A percentile compares a stretch with the other conserved stretches of the same genome.
phyloP scores from a whole-genome alignment of 805 yeast genomes.

The Ogataea corticis region DNA sequence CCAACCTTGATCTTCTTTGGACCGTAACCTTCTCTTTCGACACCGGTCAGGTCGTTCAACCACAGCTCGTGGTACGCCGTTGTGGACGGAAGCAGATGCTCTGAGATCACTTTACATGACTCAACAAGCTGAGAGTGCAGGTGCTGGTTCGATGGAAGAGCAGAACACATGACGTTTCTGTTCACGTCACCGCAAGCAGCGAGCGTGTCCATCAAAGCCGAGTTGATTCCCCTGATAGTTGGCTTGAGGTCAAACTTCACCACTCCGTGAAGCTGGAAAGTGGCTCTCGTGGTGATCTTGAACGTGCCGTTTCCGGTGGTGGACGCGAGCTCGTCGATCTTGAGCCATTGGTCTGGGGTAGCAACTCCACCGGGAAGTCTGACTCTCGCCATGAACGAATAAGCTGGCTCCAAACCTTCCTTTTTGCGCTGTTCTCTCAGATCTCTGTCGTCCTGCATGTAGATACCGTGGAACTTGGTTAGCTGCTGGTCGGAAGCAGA shows the following conservation, averaged over 20 bases:
- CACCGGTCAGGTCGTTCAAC: conserved; percentile 47
- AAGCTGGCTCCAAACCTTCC: conserved; percentile 92
- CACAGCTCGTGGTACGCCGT: conserved; percentile 97
- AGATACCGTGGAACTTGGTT: conserved; percentile 96
- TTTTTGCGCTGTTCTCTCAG: conserved; percentile 89
- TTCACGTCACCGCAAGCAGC: conserved; percentile 99
- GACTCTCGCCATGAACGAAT: conserved; percentile 94
- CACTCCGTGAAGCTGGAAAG: conserved; percentile 94
- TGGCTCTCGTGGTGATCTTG: conserved; percentile 94
- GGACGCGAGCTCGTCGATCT: conserved; percentile 78
- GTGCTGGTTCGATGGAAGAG: conserved; percentile 82
- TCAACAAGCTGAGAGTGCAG: conserved; percentile 74
- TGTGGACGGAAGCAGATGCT: conserved; percentile 82
- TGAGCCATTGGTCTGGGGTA: conserved; percentile 85
- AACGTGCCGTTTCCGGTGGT: conserved; percentile 88
- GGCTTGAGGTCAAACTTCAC: conserved; percentile 88
- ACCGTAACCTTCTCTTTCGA: conserved; percentile 68
- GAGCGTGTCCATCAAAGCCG: conserved; percentile 86
- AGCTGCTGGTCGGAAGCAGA: conserved; percentile 89
- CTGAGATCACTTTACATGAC: conserved; percentile 67
- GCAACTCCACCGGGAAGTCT: conserved; percentile 93
- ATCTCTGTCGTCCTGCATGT: conserved; percentile 98
- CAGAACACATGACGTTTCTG: conserved; percentile 91
- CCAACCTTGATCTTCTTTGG: conserved; percentile 85
- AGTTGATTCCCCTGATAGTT: conserved; percentile 89